Conservation (phyloP, 2,329 filamentous ascomycete species). For the Gaeumannomyces sp. region DNA sequence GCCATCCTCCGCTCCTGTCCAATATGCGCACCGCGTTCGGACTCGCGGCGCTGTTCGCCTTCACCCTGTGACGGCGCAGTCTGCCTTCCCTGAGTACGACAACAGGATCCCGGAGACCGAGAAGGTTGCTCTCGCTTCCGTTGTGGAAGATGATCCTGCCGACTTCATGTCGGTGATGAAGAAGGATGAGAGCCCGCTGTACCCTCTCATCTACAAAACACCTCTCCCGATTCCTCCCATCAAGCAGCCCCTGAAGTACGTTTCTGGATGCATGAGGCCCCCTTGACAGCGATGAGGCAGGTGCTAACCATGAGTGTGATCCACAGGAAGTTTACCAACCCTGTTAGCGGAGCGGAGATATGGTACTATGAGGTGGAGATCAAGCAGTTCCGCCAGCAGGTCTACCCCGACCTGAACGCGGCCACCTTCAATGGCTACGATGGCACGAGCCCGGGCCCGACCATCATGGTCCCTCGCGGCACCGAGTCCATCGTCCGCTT, state of each 20-base stretch:
- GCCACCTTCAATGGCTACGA: slow-evolving; percentile 41
- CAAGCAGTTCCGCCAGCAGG: slow-evolving; percentile 25
- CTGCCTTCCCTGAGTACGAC: not conserved
- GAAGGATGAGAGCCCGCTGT: slow-evolving; percentile 25
- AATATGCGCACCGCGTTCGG: slow-evolving; percentile 6
- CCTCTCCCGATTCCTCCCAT: slow-evolving; percentile 39
- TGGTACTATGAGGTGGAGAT: slow-evolving; percentile 31
- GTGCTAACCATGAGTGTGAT: not conserved
- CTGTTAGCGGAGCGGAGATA: slow-evolving; percentile 27
- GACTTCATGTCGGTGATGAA: slow-evolving; percentile 13
- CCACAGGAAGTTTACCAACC: slow-evolving; percentile 27
- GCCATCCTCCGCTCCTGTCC: not conserved
- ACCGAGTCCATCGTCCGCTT: slow-evolving; percentile 48
- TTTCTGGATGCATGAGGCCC: not conserved
- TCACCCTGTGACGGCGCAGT: not conserved
- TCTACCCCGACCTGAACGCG: slow-evolving; percentile 29
- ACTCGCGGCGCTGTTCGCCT: slow-evolving; percentile 8
- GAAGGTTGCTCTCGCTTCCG: slow-evolving; percentile 1
- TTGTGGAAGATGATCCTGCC: slow-evolving; percentile 13
- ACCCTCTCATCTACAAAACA: slow-evolving; percentile 30
- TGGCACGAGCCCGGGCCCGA: slow-evolving; percentile 48
- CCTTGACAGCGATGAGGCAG: no score
- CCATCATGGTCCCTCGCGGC: slow-evolving; percentile 40
- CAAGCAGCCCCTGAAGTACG: slow-evolving; percentile 35
- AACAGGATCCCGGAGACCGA: slow-evolving; percentile 3